phyloP scores from a whole-genome alignment of 1,284 basidiomycete species.

The Amylostereum chailletii region DNA sequence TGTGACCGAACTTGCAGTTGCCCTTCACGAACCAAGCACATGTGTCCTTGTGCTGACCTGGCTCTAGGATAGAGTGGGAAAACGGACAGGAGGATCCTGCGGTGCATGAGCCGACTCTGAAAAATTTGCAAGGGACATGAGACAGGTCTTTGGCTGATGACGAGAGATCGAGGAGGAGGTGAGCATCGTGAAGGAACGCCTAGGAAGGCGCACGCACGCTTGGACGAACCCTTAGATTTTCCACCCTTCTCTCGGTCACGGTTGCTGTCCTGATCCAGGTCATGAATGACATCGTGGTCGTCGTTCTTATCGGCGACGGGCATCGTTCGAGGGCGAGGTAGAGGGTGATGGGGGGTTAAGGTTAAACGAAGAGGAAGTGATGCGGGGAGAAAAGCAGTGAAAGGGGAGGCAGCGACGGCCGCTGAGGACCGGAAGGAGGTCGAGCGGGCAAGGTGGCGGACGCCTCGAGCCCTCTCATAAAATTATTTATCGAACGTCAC shows the following conservation, averaged over 20 bases:
- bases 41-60: constrained; percentile 81
- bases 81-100: constrained; percentile 95
- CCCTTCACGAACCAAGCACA: constrained; percentile 95
- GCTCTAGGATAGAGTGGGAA: constrained; percentile 65
- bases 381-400: constrained; percentile 4
- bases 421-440: constrained; percentile 10
- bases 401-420: constrained; percentile 3
- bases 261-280: constrained; percentile 19
- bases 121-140: constrained; percentile 98
- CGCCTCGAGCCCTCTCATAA: no score
- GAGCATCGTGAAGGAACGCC: constrained; percentile 1
- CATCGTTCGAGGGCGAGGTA: constrained; percentile 14
- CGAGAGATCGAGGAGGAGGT: background rate
- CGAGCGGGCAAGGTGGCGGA: constrained; percentile 5
- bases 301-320: constrained; percentile 22
- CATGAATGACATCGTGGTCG: constrained; percentile 19
- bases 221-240: constrained; percentile 26
- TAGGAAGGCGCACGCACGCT: constrained; percentile 22
- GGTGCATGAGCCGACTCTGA: constrained; percentile 87
- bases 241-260: constrained; percentile 23
- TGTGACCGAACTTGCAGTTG: constrained; percentile 97
- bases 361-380: constrained; percentile 5
- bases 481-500: no score
- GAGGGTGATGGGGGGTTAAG: background rate
- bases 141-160: constrained; percentile 76